Evolutionary conservation across 192 early-diverging fungal genomes (phyloP).

Genomic region (Coemansia sp.): DNA sequence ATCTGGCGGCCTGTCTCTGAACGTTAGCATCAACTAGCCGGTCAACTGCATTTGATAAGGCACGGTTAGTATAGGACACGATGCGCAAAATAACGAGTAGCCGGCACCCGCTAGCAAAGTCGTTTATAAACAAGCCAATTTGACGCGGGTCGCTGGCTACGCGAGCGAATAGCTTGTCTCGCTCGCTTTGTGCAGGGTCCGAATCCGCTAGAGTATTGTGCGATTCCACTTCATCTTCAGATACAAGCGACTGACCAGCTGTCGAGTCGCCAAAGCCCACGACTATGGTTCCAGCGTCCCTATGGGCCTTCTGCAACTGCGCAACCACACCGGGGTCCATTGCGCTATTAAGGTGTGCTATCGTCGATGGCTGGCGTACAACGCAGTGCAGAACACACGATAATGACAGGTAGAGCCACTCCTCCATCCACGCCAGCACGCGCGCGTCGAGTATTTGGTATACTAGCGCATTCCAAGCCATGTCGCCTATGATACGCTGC

Average conservation of each 20-base stretch:
- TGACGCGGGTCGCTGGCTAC: background rate
- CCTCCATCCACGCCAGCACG: constrained; percentile 7
- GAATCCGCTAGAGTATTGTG: background rate
- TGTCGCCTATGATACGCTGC: background rate
- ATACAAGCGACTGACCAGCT: background rate
- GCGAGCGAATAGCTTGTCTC: background rate
- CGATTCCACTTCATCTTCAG: background rate
- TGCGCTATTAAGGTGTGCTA: background rate
- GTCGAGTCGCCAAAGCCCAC: background rate
- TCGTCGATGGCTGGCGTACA: background rate
- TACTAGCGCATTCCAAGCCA: constrained; percentile 30
- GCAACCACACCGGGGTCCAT: background rate
- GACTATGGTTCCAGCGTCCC: background rate
- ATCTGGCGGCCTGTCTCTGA: constrained; percentile 7
- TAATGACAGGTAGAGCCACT: constrained; percentile 21
- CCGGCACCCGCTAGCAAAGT: constrained; percentile 12
- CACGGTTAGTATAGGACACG: background rate
- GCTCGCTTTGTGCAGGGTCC: background rate
- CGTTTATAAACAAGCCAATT: background rate
- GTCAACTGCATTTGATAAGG: background rate
- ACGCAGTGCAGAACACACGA: constrained; percentile 12
- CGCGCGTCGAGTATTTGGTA: constrained; percentile 5
- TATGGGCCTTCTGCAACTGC: background rate
- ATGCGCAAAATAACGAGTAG: constrained; percentile 7
- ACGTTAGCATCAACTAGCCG: constrained; percentile 8